Evolutionary conservation across 1,139 yeast genomes (phyloP), one percentile per base, ranked within the genome.

Genomic region (Pichia sp.): DNA sequence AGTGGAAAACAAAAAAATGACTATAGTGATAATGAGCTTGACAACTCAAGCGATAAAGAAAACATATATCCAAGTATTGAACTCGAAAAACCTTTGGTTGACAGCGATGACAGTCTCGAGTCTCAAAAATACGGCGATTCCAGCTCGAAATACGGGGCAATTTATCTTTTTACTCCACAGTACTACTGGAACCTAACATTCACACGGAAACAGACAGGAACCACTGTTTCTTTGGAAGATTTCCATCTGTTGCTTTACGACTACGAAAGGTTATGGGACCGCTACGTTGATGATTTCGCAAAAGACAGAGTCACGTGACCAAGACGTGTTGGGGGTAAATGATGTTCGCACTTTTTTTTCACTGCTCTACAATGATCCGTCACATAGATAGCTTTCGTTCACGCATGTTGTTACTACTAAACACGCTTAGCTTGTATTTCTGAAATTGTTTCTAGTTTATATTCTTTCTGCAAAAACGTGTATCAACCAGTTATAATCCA

Each of bases 251-350:
- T 56, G 29, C 58, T 56, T 3, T 51, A 49, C 16, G 57, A 56
- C n/a, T 56, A 56, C 30, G 53, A 51, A 27, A 16, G 17, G 31
- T 46, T 56, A 7, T 56, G 58, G 58, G 24, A 51, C 8, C 53
- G 36, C 6, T 46, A 24, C 27, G 34, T 46, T 17, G 38, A 33
- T 6, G 49, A 20, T 36, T 4, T 8, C 1, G 33, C 3, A 8
- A 27, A 45, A 27, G 6, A 20, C 14, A 33, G 2, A 27, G 51
- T 61, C 69, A 65, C 69, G 69, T 65, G 69, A 63, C 57, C 48
- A n/a, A 27, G n/a, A 9, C 8, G 52, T 52, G 61, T 54, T 61
- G 50, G 62, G 62, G 63, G 60, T 43, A 53, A 59, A 56, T 38
- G 52, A 46, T 43, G 44, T 63, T 62, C 52, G 62, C 67, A 58